phyloP scores from a whole-genome alignment of 2,329 filamentous ascomycete species.

The Neocatenulostroma microsporum region DNA sequence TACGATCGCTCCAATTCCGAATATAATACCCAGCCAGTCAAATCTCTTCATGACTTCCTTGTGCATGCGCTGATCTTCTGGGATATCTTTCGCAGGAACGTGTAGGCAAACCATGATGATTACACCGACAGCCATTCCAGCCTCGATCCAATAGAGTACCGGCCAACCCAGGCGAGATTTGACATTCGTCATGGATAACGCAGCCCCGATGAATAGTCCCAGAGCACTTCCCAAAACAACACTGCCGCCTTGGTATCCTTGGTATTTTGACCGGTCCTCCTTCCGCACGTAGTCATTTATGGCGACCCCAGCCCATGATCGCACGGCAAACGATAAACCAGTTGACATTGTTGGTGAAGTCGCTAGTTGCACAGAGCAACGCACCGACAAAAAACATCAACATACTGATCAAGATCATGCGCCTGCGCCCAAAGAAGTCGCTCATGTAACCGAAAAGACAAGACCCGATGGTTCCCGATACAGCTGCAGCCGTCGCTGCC shows the following conservation, averaged over 20 bases:
- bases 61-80: too few relatives aligned
- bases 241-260: constrained; percentile 18
- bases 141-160: constrained; percentile 11
- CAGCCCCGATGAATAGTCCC: constrained; percentile 15
- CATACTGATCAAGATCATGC: constrained; percentile 14
- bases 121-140: constrained; percentile 5
- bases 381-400: constrained; percentile 5
- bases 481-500: constrained; percentile 13
- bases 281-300: constrained; percentile 17
- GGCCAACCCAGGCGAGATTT: constrained; percentile 9
- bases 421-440: constrained; percentile 15
- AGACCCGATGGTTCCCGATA: constrained; percentile 15
- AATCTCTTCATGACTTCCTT: constrained; percentile 7
- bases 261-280: constrained; percentile 12
- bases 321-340: constrained; percentile 11
- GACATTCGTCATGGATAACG: constrained; percentile 5
- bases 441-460: constrained; percentile 18
- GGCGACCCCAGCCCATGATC: constrained; percentile 15
- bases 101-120: constrained; percentile 9
- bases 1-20: constrained; percentile 10
- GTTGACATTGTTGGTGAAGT: constrained; percentile 3
- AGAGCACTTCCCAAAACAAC: constrained; percentile 15
- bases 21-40: constrained; percentile 16
- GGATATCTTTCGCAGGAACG: constrained; percentile 7
- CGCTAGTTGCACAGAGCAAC: constrained; percentile 7